A percentile compares a stretch with the other conserved stretches of the same genome.
phyloP scores from a whole-genome alignment of 1,284 basidiomycete species.

The Trichosporon sp. region DNA sequence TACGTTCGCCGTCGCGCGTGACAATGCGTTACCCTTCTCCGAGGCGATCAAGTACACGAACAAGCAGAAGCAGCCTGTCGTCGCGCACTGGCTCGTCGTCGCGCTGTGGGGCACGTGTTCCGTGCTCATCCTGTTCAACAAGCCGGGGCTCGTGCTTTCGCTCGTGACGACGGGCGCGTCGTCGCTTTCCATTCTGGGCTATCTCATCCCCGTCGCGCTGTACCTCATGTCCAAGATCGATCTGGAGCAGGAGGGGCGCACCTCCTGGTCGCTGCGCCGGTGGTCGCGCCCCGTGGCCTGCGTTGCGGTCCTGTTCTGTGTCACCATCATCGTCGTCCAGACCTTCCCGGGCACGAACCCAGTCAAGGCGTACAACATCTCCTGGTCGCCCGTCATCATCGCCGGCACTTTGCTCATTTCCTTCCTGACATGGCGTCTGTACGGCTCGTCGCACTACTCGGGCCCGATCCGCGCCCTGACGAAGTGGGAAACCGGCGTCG shows the following conservation, averaged over 20 bases:
- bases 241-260: conserved; percentile 51
- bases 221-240: conserved; percentile 51
- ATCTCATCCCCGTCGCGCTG: conserved; percentile 45
- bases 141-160: conserved; percentile 39
- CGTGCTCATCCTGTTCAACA: conserved; percentile 40
- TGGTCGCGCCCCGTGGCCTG: conserved; percentile 48
- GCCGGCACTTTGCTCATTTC: conserved; percentile 46
- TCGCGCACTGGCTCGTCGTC: conserved; percentile 53
- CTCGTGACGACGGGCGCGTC: conserved; percentile 47
- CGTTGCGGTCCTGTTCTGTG: conserved; percentile 42
- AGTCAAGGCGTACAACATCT: conserved; percentile 44
- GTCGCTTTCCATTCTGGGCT: conserved; percentile 49
- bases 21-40: conserved; percentile 55
- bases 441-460: conserved; percentile 45
- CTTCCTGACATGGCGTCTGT: conserved; percentile 38
- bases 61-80: conserved; percentile 44
- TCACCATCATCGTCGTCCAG: conserved; percentile 43
- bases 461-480: conserved; percentile 55
- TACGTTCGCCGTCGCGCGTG: conserved; percentile 54
- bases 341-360: conserved; percentile 45
- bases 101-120: conserved; percentile 40
- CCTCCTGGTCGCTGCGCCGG: conserved; percentile 49
- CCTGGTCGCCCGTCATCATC: conserved; percentile 52
- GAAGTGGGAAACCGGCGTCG: conserved; percentile 56
- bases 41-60: conserved; percentile 48